Conservation (phyloP, 176 grass and related monocot species). For the Eragrostis curvula region DNA sequence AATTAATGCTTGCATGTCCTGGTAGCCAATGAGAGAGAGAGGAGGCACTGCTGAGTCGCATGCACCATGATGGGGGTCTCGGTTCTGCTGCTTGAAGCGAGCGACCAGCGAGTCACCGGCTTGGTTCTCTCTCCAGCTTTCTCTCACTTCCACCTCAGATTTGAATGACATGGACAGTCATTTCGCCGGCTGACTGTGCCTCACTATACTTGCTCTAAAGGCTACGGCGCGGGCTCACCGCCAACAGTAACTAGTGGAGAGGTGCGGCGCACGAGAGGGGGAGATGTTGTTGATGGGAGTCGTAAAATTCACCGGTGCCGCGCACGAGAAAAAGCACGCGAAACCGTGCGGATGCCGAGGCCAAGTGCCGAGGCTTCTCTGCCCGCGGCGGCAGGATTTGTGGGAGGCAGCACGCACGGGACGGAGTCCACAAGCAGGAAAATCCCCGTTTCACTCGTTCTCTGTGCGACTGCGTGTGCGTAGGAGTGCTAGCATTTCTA, state of each 20-base stretch:
- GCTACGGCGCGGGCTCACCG: not conserved
- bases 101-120: no score
- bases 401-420: not conserved
- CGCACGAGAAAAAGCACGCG: not conserved
- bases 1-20: no score
- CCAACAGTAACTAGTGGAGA: conserved; percentile 9
- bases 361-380: not conserved
- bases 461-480: not conserved
- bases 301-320: not conserved
- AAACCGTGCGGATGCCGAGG: not conserved
- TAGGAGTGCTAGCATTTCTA: no score
- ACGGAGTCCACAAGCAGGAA: not conserved
- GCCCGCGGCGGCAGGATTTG: not conserved
- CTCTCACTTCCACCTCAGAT: no score
- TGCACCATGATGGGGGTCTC: no score
- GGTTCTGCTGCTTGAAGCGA: no score
- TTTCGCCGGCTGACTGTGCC: no score
- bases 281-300: not conserved
- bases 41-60: no score
- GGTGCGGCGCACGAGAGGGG: conserved; percentile 2
- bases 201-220: no score
- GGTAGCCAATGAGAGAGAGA: no score
- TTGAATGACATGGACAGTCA: no score
- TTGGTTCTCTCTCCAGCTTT: no score
- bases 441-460: conserved; percentile 20